Percentiles rank a stretch among this genome's conserved stretches.
phyloP scores from a whole-genome alignment of 1,284 basidiomycete species.

The Boletus sp. region DNA sequence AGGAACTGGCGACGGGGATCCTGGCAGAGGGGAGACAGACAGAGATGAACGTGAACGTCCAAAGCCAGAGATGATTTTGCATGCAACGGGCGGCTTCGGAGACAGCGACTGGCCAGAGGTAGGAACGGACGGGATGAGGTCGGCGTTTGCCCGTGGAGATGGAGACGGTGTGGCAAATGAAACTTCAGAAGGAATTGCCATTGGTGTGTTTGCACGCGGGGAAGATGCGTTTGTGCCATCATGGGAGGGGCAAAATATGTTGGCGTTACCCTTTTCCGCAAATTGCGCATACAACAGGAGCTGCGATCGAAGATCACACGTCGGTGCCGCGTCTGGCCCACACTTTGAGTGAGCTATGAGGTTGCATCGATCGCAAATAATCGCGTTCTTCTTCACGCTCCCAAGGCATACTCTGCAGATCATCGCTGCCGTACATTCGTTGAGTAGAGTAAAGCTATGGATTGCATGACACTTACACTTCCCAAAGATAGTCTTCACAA shows the following conservation, averaged over 20 bases:
- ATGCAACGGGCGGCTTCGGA: conserved; percentile 51
- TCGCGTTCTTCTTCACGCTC: conserved; percentile 81
- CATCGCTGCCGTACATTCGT: conserved; percentile 57
- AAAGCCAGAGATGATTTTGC: conserved; percentile 60
- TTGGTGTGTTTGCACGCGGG: conserved; percentile 31
- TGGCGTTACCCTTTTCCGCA: conserved; percentile 60
- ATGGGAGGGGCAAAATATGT: conserved; percentile 48
- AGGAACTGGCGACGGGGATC: conserved; percentile 30
- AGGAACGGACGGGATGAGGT: conserved; percentile 37
- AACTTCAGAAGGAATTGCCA: conserved; percentile 52
- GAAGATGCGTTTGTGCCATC: conserved; percentile 41
- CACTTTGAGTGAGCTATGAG: conserved; percentile 86
- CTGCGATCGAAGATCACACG: conserved; percentile 80
- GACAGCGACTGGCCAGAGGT: conserved; percentile 26
- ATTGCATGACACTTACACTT: conserved; percentile 60
- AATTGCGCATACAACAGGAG: conserved; percentile 68
- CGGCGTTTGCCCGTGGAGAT: conserved; percentile 52
- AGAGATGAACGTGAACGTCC: conserved; percentile 55
- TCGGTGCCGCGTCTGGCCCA: conserved; percentile 65
- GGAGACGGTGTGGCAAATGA: conserved; percentile 44
- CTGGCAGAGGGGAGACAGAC: conserved; percentile 20
- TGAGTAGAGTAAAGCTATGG: conserved; percentile 9
- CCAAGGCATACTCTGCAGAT: conserved; percentile 80
- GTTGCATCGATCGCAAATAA: conserved; percentile 86
- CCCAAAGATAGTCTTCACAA: conserved; percentile 89